These are phyloP conservation scores for Axilococcus clingmanii DNA, from an alignment of 139 green algal genomes.

Conservation along the genomic window DNA sequence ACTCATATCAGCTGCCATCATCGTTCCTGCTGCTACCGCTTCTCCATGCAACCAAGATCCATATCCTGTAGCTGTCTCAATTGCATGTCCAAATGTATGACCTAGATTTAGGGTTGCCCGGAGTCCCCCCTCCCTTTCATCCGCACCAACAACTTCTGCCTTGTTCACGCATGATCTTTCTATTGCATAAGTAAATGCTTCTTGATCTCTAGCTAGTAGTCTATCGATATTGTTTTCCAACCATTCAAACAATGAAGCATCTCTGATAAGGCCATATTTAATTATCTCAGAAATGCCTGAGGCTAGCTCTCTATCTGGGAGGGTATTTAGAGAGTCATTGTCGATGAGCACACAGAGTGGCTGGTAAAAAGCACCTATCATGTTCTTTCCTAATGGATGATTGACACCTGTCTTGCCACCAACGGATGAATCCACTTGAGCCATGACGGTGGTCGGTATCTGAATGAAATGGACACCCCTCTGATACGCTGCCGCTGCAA, in stretches of 20 bases:
- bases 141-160: conserved; percentile 79
- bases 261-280: conserved; percentile 97
- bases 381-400: conserved; percentile 98
- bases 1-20: conserved; percentile 94
- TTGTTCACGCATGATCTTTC: conserved; percentile 96
- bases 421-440: conserved; percentile 95
- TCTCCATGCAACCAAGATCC: conserved; percentile 87
- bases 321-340: conserved; percentile 72
- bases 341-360: conserved; percentile 86
- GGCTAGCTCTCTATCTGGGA: conserved; percentile 86
- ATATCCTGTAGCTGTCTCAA: conserved; percentile 74
- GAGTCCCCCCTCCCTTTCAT: conserved; percentile 93
- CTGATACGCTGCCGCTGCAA: conserved; percentile 91
- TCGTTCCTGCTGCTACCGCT: conserved; percentile 85
- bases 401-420: conserved; percentile 98
- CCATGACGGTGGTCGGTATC: conserved; percentile 95
- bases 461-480: conserved; percentile 96
- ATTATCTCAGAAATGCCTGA: conserved; percentile 93
- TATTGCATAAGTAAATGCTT: conserved; percentile 83
- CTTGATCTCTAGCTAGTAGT: conserved; percentile 68
- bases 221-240: conserved; percentile 84
- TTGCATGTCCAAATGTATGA: conserved; percentile 98
- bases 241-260: conserved; percentile 91
- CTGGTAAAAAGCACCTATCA: conserved; percentile 93
- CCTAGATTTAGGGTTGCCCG: conserved; percentile 96